Conservation (phyloP, 148 eudicot species). For the Rhododendron griersonianum region DNA sequence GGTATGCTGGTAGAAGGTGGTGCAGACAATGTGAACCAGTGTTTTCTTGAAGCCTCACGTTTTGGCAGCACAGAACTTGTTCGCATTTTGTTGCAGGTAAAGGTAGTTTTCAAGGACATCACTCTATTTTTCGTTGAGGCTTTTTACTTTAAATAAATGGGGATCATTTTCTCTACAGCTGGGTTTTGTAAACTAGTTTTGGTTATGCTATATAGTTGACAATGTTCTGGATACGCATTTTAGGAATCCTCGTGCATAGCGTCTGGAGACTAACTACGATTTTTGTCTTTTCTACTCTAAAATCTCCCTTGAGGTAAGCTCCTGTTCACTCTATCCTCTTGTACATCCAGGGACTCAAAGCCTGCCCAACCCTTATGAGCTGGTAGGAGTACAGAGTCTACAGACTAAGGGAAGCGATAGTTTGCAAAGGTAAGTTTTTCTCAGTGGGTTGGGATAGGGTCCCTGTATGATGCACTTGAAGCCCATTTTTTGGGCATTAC, state of each 20-base stretch:
- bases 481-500: background rate
- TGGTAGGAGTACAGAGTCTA: background rate
- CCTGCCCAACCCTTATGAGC: background rate
- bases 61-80: conserved; percentile 99
- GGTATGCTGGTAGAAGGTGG: conserved; percentile 94
- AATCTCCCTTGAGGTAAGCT: background rate
- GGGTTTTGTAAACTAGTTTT: background rate
- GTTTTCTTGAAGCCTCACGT: conserved; percentile 98
- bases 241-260: background rate
- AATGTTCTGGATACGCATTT: background rate
- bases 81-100: conserved; percentile 92
- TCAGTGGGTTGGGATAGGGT: background rate
- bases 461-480: background rate
- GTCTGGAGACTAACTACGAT: background rate
- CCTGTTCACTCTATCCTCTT: background rate
- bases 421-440: background rate
- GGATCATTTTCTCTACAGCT: background rate
- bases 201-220: background rate
- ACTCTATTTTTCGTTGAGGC: background rate
- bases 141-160: background rate
- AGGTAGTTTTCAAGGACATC: background rate
- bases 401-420: background rate
- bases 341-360: background rate
- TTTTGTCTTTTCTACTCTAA: background rate
- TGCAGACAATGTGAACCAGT: conserved; percentile 97